These are phyloP conservation scores for Amauroascus niger DNA, from an alignment of 2,329 filamentous ascomycete species.

Conservation along the genomic window DNA sequence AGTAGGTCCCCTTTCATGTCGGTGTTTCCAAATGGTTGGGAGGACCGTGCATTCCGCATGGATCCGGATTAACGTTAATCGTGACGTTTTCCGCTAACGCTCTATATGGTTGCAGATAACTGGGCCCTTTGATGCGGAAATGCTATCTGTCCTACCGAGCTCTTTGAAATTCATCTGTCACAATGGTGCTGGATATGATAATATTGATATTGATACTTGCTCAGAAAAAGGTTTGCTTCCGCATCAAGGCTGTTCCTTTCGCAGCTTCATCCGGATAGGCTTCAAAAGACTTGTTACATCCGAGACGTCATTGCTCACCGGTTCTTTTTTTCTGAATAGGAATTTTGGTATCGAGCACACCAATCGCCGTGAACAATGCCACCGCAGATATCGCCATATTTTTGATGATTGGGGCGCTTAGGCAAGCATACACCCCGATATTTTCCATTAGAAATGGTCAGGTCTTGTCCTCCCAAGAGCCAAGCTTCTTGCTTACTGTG, in stretches of 20 bases:
- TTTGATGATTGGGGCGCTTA: constrained; percentile 40
- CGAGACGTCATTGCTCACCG: not conserved
- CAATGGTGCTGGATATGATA: constrained; percentile 52
- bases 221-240: constrained; percentile 32
- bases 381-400: constrained; percentile 42
- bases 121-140: constrained; percentile 41
- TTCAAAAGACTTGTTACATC: not conserved
- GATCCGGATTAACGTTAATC: not conserved
- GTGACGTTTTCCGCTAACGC: not conserved
- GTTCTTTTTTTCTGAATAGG: constrained; percentile 17
- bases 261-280: not conserved
- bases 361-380: constrained; percentile 39
- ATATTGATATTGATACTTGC: constrained; percentile 48
- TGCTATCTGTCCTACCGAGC: constrained; percentile 38
- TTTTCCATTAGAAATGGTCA: constrained; percentile 34
- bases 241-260: no score
- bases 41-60: not conserved
- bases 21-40: not conserved
- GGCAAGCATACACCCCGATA: constrained; percentile 37
- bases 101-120: constrained; percentile 27
- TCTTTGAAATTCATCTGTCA: constrained; percentile 44
- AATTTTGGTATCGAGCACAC: constrained; percentile 38
- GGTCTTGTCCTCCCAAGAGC: constrained; percentile 2
- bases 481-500: not conserved
- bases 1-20: constrained; percentile 19